Evolutionary conservation across 2,329 filamentous ascomycete species (phyloP).

Genomic region (Fusarium penzigii): DNA sequence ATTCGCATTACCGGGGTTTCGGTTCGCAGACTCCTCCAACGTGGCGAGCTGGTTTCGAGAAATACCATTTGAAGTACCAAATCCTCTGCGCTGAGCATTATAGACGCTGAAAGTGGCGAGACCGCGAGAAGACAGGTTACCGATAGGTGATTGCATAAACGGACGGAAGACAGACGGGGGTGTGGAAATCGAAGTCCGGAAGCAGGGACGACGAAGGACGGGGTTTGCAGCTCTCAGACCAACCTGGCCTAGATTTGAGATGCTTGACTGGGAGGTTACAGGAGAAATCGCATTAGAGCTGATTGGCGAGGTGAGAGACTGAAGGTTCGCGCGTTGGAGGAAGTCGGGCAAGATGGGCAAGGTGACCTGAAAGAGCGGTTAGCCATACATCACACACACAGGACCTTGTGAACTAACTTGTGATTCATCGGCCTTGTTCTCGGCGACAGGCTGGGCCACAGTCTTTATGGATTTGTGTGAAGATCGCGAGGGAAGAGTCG

Average conservation of each 20-base stretch:
- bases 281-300: constrained; percentile 8
- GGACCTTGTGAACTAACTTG: constrained; percentile 17
- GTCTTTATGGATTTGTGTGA: constrained; percentile 7
- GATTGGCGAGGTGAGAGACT: constrained; percentile 7
- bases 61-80: constrained; percentile 49
- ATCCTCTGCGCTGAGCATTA: constrained; percentile 34
- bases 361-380: constrained; percentile 15
- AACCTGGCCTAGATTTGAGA: constrained; percentile 29
- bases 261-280: constrained; percentile 16
- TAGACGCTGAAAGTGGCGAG: constrained; percentile 21
- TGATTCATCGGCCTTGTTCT: constrained; percentile 9
- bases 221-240: constrained; percentile 33
- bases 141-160: constrained; percentile 26
- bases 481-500: constrained; percentile 12
- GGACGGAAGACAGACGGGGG: constrained; percentile 24
- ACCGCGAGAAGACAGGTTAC: constrained; percentile 20
- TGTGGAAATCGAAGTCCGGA: constrained; percentile 19
- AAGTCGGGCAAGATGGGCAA: constrained; percentile 30
- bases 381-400: constrained; percentile 5
- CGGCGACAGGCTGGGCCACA: constrained; percentile 8
- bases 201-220: constrained; percentile 28
- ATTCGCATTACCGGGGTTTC: constrained; percentile 82
- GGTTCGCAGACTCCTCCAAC: constrained; percentile 88
- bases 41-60: constrained; percentile 73
- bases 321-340: constrained; percentile 23